Conservation (phyloP, 2,329 filamentous ascomycete genomes). For the Fusarium bulbicola region DNA sequence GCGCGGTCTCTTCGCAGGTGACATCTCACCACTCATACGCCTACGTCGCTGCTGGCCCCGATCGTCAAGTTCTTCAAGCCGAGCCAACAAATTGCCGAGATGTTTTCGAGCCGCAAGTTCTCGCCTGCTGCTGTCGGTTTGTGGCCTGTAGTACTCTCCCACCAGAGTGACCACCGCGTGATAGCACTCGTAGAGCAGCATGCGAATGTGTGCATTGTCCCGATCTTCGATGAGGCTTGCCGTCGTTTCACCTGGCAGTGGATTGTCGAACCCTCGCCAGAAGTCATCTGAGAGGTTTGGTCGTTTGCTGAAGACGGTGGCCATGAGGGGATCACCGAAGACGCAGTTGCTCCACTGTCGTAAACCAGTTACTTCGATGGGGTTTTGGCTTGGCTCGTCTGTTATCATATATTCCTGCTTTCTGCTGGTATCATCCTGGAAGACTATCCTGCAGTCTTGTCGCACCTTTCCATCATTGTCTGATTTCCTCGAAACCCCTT, state of each 20-base stretch:
- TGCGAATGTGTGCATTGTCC: conserved; percentile 54
- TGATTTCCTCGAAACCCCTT: background rate
- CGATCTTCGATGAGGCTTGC: conserved; percentile 52
- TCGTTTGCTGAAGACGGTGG: conserved; percentile 57
- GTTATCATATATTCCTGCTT: background rate
- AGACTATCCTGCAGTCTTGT: background rate
- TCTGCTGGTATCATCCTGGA: conserved; percentile 2
- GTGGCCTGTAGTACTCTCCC: conserved; percentile 63
- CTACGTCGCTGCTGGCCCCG: conserved; percentile 42
- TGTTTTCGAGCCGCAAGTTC: conserved; percentile 64
- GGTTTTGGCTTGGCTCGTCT: background rate
- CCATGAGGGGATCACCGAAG: conserved; percentile 68
- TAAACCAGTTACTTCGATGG: conserved; percentile 58
- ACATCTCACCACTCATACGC: conserved; percentile 53
- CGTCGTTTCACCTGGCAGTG: conserved; percentile 15
- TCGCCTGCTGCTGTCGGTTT: conserved; percentile 55
- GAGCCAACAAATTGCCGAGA: conserved; percentile 57
- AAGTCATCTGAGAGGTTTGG: conserved; percentile 56
- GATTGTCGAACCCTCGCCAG: conserved; percentile 56
- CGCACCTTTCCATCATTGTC: background rate
- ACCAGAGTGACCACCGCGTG: conserved; percentile 63
- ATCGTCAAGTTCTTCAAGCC: conserved; percentile 55
- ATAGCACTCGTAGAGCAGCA: conserved; percentile 67
- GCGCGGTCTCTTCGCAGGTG: conserved; percentile 56
- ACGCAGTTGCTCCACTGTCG: conserved; percentile 67